Conservation (phyloP, 2,329 filamentous ascomycete species). For the Tolypocladium amazonense region DNA sequence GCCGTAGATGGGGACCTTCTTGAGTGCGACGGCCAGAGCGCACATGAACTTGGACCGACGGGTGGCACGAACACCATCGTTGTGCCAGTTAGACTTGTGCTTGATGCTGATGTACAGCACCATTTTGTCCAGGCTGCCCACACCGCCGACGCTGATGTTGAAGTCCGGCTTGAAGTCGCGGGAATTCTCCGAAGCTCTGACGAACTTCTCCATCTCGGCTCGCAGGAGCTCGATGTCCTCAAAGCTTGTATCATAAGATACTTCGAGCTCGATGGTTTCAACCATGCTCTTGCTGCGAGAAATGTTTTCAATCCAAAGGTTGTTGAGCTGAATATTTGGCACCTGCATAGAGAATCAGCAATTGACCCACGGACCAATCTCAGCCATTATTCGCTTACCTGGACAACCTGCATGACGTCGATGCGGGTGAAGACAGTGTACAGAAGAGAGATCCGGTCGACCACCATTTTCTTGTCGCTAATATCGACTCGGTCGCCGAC, state of each 20-base stretch:
- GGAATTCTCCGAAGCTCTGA: slow-evolving; percentile 70
- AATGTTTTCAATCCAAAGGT: slow-evolving; percentile 90
- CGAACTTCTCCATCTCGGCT: slow-evolving; percentile 75
- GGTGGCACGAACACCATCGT: slow-evolving; percentile 70
- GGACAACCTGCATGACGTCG: slow-evolving; percentile 65
- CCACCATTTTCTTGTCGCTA: slow-evolving; percentile 56
- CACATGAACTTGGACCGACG: slow-evolving; percentile 96
- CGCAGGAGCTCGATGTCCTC: slow-evolving; percentile 83
- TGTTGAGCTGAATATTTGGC: slow-evolving; percentile 87
- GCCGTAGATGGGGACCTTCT: slow-evolving; percentile 74
- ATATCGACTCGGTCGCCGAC: slow-evolving; percentile 92
- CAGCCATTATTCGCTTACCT: slow-evolving; percentile 20
- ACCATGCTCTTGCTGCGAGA: slow-evolving; percentile 86
- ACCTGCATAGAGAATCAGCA: slow-evolving; percentile 37
- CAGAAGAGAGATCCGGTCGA: slow-evolving; percentile 88
- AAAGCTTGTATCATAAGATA: slow-evolving; percentile 78
- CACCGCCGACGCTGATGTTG: slow-evolving; percentile 63
- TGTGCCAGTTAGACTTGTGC: slow-evolving; percentile 89
- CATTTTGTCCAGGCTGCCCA: slow-evolving; percentile 82
- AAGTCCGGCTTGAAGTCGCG: slow-evolving; percentile 87
- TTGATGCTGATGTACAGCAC: slow-evolving; percentile 73
- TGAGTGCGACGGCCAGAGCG: slow-evolving; percentile 73
- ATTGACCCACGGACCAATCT: background rate
- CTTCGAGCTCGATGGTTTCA: slow-evolving; percentile 68
- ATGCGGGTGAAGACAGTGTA: slow-evolving; percentile 87